Conservation (phyloP, 176 grass and related monocot genomes). For the Bolboschoenus planiculmis region DNA sequence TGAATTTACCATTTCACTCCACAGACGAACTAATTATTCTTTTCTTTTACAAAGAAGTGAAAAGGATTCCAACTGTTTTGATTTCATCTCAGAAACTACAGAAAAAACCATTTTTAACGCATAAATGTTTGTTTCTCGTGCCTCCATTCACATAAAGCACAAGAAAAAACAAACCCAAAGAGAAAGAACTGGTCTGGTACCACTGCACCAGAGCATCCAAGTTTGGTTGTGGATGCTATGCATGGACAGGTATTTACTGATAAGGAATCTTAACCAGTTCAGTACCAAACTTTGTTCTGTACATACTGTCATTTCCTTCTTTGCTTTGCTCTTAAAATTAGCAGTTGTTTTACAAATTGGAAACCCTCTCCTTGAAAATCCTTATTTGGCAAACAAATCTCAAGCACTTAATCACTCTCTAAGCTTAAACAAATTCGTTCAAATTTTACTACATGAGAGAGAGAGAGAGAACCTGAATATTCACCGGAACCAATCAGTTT, state of each 20-base stretch:
- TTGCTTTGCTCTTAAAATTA: background rate
- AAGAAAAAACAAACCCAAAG: background rate
- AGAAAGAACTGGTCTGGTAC: background rate
- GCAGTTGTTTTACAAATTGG: background rate
- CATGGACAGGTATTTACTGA: background rate
- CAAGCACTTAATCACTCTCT: background rate
- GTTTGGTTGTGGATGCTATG: background rate
- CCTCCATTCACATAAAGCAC: background rate
- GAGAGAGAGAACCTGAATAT: background rate
- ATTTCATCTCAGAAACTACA: background rate
- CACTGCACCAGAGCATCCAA: background rate
- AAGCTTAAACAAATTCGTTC: background rate
- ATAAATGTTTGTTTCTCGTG: background rate
- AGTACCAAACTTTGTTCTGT: background rate
- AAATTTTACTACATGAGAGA: background rate
- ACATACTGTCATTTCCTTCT: background rate
- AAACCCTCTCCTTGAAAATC: background rate
- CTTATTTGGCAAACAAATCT: background rate
- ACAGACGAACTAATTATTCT: background rate
- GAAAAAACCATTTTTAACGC: background rate
- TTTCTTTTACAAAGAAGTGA: background rate
- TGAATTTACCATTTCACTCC: background rate
- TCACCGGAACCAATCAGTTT: conserved; percentile 1
- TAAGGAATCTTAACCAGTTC: background rate
- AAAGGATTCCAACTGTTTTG: background rate